These are phyloP conservation scores for Picea abies DNA, from an alignment of 83 land plant genomes.

Conservation along the genomic window DNA sequence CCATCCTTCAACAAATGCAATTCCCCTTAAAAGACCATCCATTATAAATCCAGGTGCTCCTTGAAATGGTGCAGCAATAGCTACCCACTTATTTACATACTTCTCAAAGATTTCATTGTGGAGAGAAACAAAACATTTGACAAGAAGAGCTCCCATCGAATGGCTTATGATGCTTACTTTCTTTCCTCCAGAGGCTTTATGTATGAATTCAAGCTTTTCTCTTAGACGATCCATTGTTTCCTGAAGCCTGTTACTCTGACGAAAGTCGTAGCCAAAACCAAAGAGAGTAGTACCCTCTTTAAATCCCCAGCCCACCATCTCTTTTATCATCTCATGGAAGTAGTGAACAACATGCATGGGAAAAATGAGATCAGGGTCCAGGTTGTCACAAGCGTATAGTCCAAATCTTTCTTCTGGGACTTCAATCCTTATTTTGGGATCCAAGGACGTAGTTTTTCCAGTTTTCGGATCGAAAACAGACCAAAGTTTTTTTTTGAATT, in stretches of 20 bases:
- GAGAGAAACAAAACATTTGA: slow-evolving; percentile 77
- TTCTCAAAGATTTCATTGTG: slow-evolving; percentile 93
- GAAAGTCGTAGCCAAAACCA: no score
- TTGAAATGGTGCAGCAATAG: slow-evolving; percentile 96
- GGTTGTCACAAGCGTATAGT: slow-evolving; percentile 64
- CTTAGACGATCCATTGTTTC: background rate
- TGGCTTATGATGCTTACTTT: no score
- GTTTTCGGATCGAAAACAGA: slow-evolving; percentile 74
- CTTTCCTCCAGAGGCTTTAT: slow-evolving; percentile 32
- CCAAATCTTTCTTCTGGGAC: slow-evolving; percentile 84
- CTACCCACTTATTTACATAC: slow-evolving; percentile 95
- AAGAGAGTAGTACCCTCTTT: slow-evolving; percentile 66
- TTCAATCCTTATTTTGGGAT: slow-evolving; percentile 13
- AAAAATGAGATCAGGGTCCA: slow-evolving; percentile 29
- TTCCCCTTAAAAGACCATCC: slow-evolving; percentile 22
- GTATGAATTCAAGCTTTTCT: slow-evolving; percentile 56
- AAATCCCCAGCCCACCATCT: slow-evolving; percentile 83
- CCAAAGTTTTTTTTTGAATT: slow-evolving; percentile 82
- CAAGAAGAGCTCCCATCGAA: no score
- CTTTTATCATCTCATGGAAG: slow-evolving; percentile 85
- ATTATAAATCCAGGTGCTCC: slow-evolving; percentile 97
- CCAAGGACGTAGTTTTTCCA: slow-evolving; percentile 61
- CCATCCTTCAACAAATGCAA: slow-evolving; percentile 86
- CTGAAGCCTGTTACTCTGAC: no score
- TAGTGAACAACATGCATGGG: slow-evolving; percentile 17